Evolutionary conservation across 2,329 filamentous ascomycete genomes (phyloP), one percentile per base, ranked within the genome.

Genomic region (Aspergillus pseudotamarii): DNA sequence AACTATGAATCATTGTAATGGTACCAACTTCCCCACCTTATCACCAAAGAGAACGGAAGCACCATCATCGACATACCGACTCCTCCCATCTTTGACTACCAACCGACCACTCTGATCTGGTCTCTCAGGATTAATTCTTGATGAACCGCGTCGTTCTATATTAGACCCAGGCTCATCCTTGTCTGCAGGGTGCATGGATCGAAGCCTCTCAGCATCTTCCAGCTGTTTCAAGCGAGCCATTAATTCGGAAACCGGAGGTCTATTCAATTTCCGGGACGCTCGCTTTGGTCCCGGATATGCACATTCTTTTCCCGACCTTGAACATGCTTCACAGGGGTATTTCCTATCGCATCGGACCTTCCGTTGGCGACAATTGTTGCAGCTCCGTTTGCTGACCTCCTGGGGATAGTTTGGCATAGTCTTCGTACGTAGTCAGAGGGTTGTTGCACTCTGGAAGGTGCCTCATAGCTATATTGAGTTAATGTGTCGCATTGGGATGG

Each of bases 281-380:
- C 70, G 58, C 50, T 68, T 66, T 5, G 62, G 58, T 5, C 54
- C 66, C 1, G 69, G 69, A 54, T 63, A 69, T 11, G 30, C 30
- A 53, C 71, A 72, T 48, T 66, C 46, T 5, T 51, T 53, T 3
- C 61, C 58, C 3, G 60, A 50, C 43, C 68, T 66, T 6, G 66
- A 19, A 45, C 69, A 72, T 1, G 53, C 36, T 4, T 30, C 45
- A 59, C 76, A 78, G 9, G 74, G 75, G n/a, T 69, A 43, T 32
- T 61, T 67, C 61, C 73, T 74, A 63, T 75, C 71, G 51, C 76
- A 79, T 16, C 72, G 70, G 23, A 78, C 64, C 58, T 78, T 78
- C 45, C 68, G 69, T 28, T 68, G 65, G 60, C 73, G 72, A 66
- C 76, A 79, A 4, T 65, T 61, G n/a, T 61, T 59, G 50, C 76